Conservation (phyloP, 805 yeast species). For the Lipomyces kockii region DNA sequence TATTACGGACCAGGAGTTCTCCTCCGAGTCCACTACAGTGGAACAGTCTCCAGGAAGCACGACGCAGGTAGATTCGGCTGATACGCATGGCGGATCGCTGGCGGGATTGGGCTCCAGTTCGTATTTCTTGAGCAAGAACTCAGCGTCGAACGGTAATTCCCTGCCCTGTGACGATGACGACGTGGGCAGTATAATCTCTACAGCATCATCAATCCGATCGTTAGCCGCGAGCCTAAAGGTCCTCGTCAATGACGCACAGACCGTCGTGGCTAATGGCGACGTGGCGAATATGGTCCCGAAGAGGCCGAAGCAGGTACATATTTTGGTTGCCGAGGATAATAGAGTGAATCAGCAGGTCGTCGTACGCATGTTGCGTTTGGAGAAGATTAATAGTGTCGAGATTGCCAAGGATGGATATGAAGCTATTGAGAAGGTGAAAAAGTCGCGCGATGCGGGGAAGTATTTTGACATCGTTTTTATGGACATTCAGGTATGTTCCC, state of each 20-base stretch:
- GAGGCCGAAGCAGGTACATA: slow-evolving; percentile 43
- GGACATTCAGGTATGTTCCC: slow-evolving; percentile 72
- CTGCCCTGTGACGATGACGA: slow-evolving; percentile 16
- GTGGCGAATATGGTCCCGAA: not conserved
- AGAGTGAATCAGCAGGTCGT: slow-evolving; percentile 93
- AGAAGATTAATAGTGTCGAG: slow-evolving; percentile 72
- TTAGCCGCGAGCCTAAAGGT: slow-evolving; percentile 13
- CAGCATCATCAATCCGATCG: slow-evolving; percentile 21
- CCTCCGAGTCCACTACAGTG: not conserved
- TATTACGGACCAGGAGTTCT: slow-evolving; percentile 7
- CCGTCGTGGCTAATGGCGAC: not conserved
- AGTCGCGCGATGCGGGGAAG: slow-evolving; percentile 44
- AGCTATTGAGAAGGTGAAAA: slow-evolving; percentile 71
- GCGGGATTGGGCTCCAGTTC: slow-evolving; percentile 29
- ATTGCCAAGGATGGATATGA: slow-evolving; percentile 91
- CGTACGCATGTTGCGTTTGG: slow-evolving; percentile 81
- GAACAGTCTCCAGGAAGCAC: not conserved
- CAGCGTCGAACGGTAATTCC: not conserved
- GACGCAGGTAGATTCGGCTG: slow-evolving; percentile 1
- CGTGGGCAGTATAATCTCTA: slow-evolving; percentile 18
- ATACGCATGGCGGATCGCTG: slow-evolving; percentile 15
- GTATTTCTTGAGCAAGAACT: slow-evolving; percentile 19
- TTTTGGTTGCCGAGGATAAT: slow-evolving; percentile 93
- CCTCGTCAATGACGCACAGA: not conserved
- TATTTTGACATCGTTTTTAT: slow-evolving; percentile 78